Conservation (phyloP, 805 yeast species). For the Cyberlindnera mississippiensis region DNA sequence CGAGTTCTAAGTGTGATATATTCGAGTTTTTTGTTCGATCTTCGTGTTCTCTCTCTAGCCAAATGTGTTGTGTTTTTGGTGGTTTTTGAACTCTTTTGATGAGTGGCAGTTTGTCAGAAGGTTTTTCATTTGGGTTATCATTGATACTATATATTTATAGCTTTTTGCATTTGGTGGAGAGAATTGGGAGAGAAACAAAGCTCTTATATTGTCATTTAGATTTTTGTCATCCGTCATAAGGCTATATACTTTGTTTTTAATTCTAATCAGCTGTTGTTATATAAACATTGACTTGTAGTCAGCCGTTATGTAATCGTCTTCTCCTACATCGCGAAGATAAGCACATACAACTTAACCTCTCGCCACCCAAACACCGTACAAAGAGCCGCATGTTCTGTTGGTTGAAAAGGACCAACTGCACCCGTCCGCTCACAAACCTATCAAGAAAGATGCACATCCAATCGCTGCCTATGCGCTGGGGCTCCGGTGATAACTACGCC, state of each 20-base stretch:
- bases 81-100: neutral
- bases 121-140: neutral
- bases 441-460: slow-evolving; percentile 73
- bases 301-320: too few relatives aligned
- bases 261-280: neutral
- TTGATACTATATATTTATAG: too few relatives aligned
- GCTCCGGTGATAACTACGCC: slow-evolving; percentile 85
- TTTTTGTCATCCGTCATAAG: neutral
- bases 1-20: slow-evolving; percentile 40
- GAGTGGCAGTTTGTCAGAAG: slow-evolving; percentile 8
- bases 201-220: too few relatives aligned
- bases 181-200: too few relatives aligned
- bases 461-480: slow-evolving; percentile 92
- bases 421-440: too few relatives aligned
- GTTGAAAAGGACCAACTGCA: too few relatives aligned
- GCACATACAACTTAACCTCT: too few relatives aligned
- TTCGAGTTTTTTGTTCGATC: slow-evolving; percentile 1
- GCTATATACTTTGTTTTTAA: neutral
- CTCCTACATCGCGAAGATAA: too few relatives aligned
- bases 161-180: too few relatives aligned
- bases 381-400: too few relatives aligned
- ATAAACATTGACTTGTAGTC: neutral
- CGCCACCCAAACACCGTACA: too few relatives aligned
- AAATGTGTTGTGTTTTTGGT: too few relatives aligned
- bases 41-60: slow-evolving; percentile 1